A percentile compares a stretch with the other conserved stretches of the same genome.
Evolutionary conservation across 495 filamentous ascomycete genomes (phyloP).

Genomic region (Aspergillus haitiensis): DNA sequence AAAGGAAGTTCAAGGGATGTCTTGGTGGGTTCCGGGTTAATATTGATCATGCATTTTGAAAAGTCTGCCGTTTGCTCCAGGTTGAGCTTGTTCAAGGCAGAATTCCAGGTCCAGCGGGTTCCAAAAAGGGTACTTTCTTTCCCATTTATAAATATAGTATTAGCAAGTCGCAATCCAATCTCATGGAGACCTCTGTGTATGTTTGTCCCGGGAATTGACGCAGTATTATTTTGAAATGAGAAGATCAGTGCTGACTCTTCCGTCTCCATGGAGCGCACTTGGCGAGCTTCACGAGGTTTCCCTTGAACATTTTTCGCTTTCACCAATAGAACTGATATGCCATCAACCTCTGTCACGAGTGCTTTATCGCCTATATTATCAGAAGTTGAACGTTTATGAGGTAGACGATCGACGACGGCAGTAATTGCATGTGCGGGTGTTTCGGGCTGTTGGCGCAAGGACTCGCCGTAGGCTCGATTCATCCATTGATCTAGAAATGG

Average conservation of each 20-base stretch:
- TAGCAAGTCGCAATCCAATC: constrained; percentile 64
- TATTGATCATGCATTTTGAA: constrained; percentile 33
- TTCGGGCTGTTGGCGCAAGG: constrained; percentile 1
- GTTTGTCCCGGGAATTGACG: not conserved
- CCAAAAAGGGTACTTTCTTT: constrained; percentile 59
- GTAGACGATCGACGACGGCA: constrained; percentile 43
- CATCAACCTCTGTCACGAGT: constrained; percentile 30
- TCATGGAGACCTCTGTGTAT: constrained; percentile 25
- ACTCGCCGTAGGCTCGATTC: constrained; percentile 25
- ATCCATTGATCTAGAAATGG: constrained; percentile 37
- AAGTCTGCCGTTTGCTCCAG: constrained; percentile 33
- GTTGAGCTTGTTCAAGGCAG: constrained; percentile 21
- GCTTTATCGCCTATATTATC: not conserved
- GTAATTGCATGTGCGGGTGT: constrained; percentile 30
- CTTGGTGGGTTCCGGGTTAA: constrained; percentile 21
- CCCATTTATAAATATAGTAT: constrained; percentile 75
- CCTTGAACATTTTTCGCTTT: constrained; percentile 31
- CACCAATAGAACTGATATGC: constrained; percentile 37
- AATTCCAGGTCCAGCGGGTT: constrained; percentile 53
- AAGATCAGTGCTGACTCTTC: constrained; percentile 40
- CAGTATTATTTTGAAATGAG: constrained; percentile 21
- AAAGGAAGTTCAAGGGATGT: constrained; percentile 51
- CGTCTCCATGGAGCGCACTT: constrained; percentile 31
- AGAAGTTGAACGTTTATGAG: constrained; percentile 19
- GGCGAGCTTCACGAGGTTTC: constrained; percentile 34